These are phyloP conservation scores for Candida morakotiae DNA, from an alignment of 805 yeast species.

Conservation along the genomic window DNA sequence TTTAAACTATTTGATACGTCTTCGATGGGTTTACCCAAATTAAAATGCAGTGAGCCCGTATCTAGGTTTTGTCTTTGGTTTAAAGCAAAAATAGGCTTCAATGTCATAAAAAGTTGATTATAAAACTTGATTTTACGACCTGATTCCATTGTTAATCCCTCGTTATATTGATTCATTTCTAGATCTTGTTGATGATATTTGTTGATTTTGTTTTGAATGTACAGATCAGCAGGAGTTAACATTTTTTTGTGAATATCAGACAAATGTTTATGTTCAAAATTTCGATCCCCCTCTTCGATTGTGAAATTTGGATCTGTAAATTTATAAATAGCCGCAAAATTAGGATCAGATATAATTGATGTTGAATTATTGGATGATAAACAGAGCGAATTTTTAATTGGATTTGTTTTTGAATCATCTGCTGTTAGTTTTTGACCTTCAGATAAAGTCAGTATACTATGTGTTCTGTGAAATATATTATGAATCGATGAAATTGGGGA, in stretches of 20 bases:
- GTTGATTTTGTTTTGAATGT: conserved; percentile 19
- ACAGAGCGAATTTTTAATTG: conserved; percentile 18
- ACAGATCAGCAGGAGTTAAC: conserved; percentile 33
- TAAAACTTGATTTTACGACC: conserved; percentile 15
- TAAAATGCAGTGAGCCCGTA: conserved; percentile 20
- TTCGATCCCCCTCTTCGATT: conserved; percentile 19
- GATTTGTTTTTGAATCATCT: neutral
- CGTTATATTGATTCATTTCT: conserved; percentile 8
- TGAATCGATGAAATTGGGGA: conserved; percentile 32
- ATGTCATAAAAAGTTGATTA: conserved; percentile 14
- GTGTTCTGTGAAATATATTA: conserved; percentile 28
- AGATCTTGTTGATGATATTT: conserved; percentile 13
- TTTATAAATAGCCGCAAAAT: conserved; percentile 27
- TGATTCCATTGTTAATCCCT: neutral
- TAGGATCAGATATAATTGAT: conserved; percentile 25
- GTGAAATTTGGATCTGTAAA: conserved; percentile 30
- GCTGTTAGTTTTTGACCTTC: conserved; percentile 7
- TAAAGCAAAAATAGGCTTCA: conserved; percentile 22
- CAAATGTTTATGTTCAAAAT: conserved; percentile 17
- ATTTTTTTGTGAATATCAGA: conserved; percentile 26
- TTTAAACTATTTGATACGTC: conserved; percentile 22
- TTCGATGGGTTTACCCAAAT: conserved; percentile 24
- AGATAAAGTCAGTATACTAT: conserved; percentile 9
- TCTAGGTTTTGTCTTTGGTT: conserved; percentile 19
- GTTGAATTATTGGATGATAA: conserved; percentile 34